Evolutionary conservation across 176 grass and related monocot genomes (phyloP), one percentile per base, ranked within the genome.

Genomic region (Bolboschoenus planiculmis): DNA sequence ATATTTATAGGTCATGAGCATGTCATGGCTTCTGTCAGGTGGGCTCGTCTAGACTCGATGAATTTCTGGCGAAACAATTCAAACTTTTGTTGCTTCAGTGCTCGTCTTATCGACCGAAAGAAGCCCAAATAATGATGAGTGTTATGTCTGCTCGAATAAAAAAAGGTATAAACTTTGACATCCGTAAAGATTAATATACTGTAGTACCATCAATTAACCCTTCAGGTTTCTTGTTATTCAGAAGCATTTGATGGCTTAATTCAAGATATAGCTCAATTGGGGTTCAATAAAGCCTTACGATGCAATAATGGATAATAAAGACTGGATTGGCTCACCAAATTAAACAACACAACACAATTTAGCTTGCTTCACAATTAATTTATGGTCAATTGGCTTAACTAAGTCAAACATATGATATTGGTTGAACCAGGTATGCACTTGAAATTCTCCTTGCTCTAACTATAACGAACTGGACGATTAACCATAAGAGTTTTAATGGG

Each of bases 91-190:
- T 21, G 59, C 79, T 91, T 94, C 42, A 97, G 87, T 1, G 88
- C 84, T 40, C 88, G 83, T 16, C 92, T 83, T 85, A 97, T 88
- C 23, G 84, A 84, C 27, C 56, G 78, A 61, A 97, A 97, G 50
- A 97, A 97, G 4, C 88, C 66, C 81, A 97, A 86, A 85, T 94
- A 97, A 23, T 97, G 95, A 85, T 97, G 92, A 0, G 95, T 94
- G 56, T 97, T 97, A 53, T 97, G 95, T 88, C 95, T 97, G 90
- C 58, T 84, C 48, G 68, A 61, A 76, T 35, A 21, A 29, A 54
- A 75, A 59, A 58, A 9, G 15, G 26, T 26, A 33, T 48, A 36
- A 63, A 31, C 16, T 48, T 36, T 31, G 16, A 64, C 21, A 66
- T 67, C 23, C 18, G 11, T 7, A 54, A 70, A 66, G 4, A 26